A percentile compares a stretch with the other conserved stretches of the same genome.
Conservation (phyloP, 345 rosid genomes). For the Eucalyptus cloeziana region DNA sequence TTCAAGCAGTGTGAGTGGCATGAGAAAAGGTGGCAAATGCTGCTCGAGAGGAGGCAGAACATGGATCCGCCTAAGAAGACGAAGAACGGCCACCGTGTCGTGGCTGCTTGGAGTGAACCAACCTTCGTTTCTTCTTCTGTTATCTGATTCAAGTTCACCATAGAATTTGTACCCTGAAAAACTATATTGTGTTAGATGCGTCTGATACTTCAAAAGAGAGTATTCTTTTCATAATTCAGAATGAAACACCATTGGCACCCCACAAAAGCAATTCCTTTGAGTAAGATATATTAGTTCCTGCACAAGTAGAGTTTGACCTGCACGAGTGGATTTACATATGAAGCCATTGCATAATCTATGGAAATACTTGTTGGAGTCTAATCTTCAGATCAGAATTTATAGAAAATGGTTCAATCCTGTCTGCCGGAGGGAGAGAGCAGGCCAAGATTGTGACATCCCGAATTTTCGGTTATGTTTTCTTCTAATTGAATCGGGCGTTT, state of each 20-base stretch:
- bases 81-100: slow-evolving; percentile 73
- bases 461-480: too few species aligned
- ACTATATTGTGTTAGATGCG: neutral
- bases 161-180: slow-evolving; percentile 36
- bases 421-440: too few species aligned
- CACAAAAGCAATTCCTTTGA: slow-evolving; percentile 28
- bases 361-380: too few species aligned
- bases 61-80: slow-evolving; percentile 75
- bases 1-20: slow-evolving; percentile 64
- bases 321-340: neutral
- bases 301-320: too few species aligned
- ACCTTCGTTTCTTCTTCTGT: neutral
- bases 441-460: too few species aligned
- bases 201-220: neutral
- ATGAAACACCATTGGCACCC: neutral
- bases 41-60: slow-evolving; percentile 79
- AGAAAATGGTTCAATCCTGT: too few species aligned
- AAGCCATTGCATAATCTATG: too few species aligned
- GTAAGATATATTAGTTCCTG: slow-evolving; percentile 36
- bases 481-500: too few species aligned
- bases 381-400: too few species aligned
- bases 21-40: slow-evolving; percentile 74
- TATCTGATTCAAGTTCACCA: slow-evolving; percentile 13
- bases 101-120: neutral
- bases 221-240: too few species aligned